These are phyloP conservation scores for Raphanus sativus DNA, from an alignment of 345 rosid genomes.

Conservation along the genomic window DNA sequence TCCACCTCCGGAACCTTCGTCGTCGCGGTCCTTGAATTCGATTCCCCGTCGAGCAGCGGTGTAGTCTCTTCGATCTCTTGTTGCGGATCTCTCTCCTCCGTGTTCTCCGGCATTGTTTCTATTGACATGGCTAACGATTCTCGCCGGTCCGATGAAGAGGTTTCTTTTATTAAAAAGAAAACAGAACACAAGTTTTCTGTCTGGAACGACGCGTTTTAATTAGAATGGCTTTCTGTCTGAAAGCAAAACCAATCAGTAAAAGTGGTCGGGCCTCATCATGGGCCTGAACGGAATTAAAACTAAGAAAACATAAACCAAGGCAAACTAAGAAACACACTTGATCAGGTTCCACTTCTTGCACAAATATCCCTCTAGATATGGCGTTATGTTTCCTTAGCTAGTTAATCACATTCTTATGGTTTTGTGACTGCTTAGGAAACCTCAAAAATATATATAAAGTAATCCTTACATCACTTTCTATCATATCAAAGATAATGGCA, in stretches of 20 bases:
- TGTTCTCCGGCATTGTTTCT: neutral
- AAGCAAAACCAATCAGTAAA: too few relatives aligned
- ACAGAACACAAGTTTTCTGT: neutral
- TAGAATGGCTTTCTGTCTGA: too few relatives aligned
- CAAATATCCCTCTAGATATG: too few relatives aligned
- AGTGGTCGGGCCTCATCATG: neutral
- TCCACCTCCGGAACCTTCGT: constrained; percentile 71
- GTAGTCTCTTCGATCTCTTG: constrained; percentile 52
- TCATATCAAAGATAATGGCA: too few relatives aligned
- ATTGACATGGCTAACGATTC: neutral
- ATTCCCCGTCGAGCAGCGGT: constrained; percentile 17
- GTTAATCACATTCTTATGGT: too few relatives aligned
- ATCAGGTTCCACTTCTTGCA: too few relatives aligned
- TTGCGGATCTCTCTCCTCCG: constrained; percentile 22
- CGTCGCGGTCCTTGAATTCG: constrained; percentile 35
- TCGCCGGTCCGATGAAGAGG: neutral
- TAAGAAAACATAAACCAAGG: too few relatives aligned
- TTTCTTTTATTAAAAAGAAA: neutral
- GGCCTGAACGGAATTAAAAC: neutral
- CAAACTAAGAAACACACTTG: too few relatives aligned
- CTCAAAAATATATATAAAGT: too few relatives aligned
- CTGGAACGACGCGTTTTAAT: neutral
- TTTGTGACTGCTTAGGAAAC: too few relatives aligned
- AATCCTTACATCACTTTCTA: too few relatives aligned
- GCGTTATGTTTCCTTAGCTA: too few relatives aligned